A percentile compares a stretch with the other conserved stretches of the same genome.
phyloP scores from a whole-genome alignment of 2,329 filamentous ascomycete species.

The Akanthomyces dipterigenus region DNA sequence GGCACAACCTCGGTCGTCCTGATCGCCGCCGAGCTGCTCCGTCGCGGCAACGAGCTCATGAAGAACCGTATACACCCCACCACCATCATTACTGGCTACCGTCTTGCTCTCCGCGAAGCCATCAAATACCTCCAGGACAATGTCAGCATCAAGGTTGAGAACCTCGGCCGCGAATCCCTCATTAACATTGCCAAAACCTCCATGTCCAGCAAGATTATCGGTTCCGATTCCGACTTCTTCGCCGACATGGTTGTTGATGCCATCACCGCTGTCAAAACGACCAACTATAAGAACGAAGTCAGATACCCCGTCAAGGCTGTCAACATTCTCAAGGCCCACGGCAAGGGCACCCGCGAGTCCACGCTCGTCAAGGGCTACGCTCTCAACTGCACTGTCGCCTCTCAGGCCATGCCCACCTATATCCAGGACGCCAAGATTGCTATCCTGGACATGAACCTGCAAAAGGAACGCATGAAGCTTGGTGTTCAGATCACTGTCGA shows the following conservation, averaged over 20 bases:
- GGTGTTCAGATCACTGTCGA: conserved; percentile 98
- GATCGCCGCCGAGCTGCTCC: conserved; percentile 90
- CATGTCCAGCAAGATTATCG: conserved; percentile 99
- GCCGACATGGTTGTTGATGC: conserved; percentile 95
- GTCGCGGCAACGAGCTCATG: conserved; percentile 94
- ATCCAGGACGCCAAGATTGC: conserved; percentile 95
- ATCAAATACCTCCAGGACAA: conserved; percentile 99
- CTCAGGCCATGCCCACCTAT: conserved; percentile 93
- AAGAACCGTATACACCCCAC: conserved; percentile 99
- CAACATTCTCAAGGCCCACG: conserved; percentile 97
- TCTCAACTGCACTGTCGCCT: conserved; percentile 96
- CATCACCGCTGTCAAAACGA: conserved; percentile 89
- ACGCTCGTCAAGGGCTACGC: conserved; percentile 93
- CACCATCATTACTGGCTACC: conserved; percentile 97
- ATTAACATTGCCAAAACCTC: conserved; percentile 96
- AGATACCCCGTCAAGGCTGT: conserved; percentile 99
- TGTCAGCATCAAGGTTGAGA: conserved; percentile 91
- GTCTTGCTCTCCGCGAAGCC: conserved; percentile 88
- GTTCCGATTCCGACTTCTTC: conserved; percentile 92
- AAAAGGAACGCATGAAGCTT: conserved; percentile 99
- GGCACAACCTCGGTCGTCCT: conserved; percentile 97
- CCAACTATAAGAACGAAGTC: conserved; percentile 80
- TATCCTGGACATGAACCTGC: conserved; percentile 93
- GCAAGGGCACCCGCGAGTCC: conserved; percentile 85
- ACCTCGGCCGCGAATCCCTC: conserved; percentile 81